Percentiles rank a stretch among this genome's conserved stretches.
Evolutionary conservation across 345 rosid genomes (phyloP).

Genomic region (Cardiospermum halicacabum): DNA sequence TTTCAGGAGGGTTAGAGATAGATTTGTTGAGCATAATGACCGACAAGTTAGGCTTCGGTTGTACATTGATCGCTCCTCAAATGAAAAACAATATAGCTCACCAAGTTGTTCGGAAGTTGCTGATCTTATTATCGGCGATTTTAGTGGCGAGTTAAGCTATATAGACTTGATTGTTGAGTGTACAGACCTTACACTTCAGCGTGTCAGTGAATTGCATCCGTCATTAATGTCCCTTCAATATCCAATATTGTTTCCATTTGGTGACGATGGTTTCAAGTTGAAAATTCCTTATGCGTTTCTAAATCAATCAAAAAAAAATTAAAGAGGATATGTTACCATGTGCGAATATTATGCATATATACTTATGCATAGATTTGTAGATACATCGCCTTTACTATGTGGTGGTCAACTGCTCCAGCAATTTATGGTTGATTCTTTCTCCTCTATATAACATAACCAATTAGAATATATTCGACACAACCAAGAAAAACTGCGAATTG

Average conservation of each 20-base stretch:
- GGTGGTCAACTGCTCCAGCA: constrained; percentile 2
- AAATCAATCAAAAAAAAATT: too few species aligned
- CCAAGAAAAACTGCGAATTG: background rate
- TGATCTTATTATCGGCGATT: too few species aligned
- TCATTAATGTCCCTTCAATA: constrained; percentile 11
- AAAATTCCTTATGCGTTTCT: background rate
- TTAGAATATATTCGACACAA: background rate
- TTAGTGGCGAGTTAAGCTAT: too few species aligned
- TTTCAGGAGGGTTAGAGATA: too few species aligned
- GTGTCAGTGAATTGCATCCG: background rate
- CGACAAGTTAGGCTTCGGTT: too few species aligned
- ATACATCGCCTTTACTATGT: background rate
- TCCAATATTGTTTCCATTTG: background rate
- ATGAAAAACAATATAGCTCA: too few species aligned
- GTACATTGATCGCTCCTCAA: too few species aligned
- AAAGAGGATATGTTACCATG: background rate
- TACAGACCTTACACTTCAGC: too few species aligned
- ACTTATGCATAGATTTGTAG: background rate
- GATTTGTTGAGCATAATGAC: too few species aligned
- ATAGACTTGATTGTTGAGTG: too few species aligned
- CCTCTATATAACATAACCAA: background rate
- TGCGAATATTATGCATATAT: background rate
- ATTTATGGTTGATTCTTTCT: background rate
- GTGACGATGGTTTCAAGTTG: constrained; percentile 4
- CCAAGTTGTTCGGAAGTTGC: too few species aligned